phyloP scores from a whole-genome alignment of 2,329 filamentous ascomycete genomes.

The Didymella sp. region DNA sequence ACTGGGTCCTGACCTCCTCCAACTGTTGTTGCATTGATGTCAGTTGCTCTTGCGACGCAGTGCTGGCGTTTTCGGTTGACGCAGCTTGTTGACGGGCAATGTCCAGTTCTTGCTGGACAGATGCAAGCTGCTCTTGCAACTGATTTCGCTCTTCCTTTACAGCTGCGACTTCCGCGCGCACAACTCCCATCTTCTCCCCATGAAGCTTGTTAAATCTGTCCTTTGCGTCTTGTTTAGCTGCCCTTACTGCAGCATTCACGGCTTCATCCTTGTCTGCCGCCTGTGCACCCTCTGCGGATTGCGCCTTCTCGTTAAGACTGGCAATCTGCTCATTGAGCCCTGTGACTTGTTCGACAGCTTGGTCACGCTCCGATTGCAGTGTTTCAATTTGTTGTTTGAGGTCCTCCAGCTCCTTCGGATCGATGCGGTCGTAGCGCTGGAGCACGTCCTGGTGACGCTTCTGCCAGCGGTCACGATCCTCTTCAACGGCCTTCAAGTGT shows the following conservation, averaged over 20 bases:
- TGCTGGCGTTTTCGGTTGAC: slow-evolving; percentile 26
- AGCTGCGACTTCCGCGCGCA: slow-evolving; percentile 57
- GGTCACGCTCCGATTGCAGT: slow-evolving; percentile 60
- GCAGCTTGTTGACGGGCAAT: slow-evolving; percentile 53
- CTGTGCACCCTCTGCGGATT: slow-evolving; percentile 45
- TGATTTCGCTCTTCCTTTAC: slow-evolving; percentile 68
- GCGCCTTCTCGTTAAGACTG: slow-evolving; percentile 55
- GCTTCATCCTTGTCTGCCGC: slow-evolving; percentile 27
- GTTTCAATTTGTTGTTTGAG: slow-evolving; percentile 77
- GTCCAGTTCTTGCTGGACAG: slow-evolving; percentile 65
- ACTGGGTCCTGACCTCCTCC: slow-evolving; percentile 27
- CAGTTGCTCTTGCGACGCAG: slow-evolving; percentile 63
- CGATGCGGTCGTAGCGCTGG: slow-evolving; percentile 93
- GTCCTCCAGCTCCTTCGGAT: slow-evolving; percentile 89
- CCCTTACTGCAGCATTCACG: slow-evolving; percentile 40
- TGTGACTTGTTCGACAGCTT: slow-evolving; percentile 59
- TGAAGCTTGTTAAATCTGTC: slow-evolving; percentile 60
- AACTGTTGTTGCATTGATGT: slow-evolving; percentile 57
- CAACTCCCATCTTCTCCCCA: slow-evolving; percentile 43
- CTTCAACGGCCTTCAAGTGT: slow-evolving; percentile 85
- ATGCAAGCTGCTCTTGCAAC: slow-evolving; percentile 49
- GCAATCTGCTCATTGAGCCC: slow-evolving; percentile 55
- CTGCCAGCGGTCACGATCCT: slow-evolving; percentile 93
- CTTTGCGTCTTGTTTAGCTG: slow-evolving; percentile 66
- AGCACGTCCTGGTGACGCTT: slow-evolving; percentile 95